Percentiles rank a stretch among this genome's conserved stretches.
Evolutionary conservation across 345 rosid genomes (phyloP).

Genomic region (Hirschfeldia incana): DNA sequence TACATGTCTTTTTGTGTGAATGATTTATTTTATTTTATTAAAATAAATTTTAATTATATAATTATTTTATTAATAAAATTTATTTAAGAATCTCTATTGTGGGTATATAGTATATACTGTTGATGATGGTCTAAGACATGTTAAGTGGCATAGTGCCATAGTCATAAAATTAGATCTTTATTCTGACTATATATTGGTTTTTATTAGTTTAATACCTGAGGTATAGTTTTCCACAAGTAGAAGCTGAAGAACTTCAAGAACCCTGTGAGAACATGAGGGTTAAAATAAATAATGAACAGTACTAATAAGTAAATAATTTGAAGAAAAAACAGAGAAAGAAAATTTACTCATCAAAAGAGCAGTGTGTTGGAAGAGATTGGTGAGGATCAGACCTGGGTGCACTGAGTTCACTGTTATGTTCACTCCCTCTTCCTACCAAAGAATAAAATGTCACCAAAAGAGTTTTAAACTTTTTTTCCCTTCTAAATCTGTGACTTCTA

Average conservation of each 20-base stretch:
- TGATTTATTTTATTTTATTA: too few relatives aligned
- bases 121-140: neutral
- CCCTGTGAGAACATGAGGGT: slow-evolving; percentile 41
- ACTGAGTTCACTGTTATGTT: slow-evolving; percentile 81
- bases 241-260: slow-evolving; percentile 56
- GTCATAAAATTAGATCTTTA: neutral
- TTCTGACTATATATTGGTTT: neutral
- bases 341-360: slow-evolving; percentile 63
- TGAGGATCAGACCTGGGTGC: slow-evolving; percentile 94
- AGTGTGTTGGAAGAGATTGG: slow-evolving; percentile 71
- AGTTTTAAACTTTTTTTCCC: neutral
- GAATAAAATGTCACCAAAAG: neutral
- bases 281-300: neutral
- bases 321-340: neutral
- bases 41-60: too few relatives aligned
- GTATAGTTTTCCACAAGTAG: slow-evolving; percentile 80
- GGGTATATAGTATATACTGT: too few relatives aligned
- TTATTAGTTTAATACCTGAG: slow-evolving; percentile 55
- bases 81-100: too few relatives aligned
- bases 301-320: neutral
- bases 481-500: slow-evolving; percentile 25
- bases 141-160: neutral
- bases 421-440: slow-evolving; percentile 68
- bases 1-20: too few relatives aligned
- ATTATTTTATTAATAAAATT: too few relatives aligned